Evolutionary conservation across 176 grass and related monocot species (phyloP).

Genomic region (sorghum (Sorghum bicolor)): Sorghum_bicolor_NCBIv3 NC_012870.2:66792501-66793000

Average conservation of each 20-base stretch:
- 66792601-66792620: not conserved
- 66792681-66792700: not conserved
- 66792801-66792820: not conserved
- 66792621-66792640: not conserved
- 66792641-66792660: not conserved
- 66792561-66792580: not conserved
- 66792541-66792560: not conserved
- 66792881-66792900: not conserved
- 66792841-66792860: not conserved
- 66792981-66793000: conserved; percentile 45
- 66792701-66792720: not conserved
- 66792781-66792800: not conserved
- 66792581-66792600: not conserved
- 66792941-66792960: not conserved
- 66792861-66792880: not conserved
- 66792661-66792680: not conserved
- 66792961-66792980: conserved; percentile 15
- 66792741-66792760: not conserved
- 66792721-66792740: not conserved
- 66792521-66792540: not conserved
- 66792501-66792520: not conserved
- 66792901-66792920: not conserved
- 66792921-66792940: not conserved
- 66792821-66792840: not conserved
- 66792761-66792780: not conserved